Evolutionary conservation across 352 stramenopile species (phyloP), one percentile per base, ranked within the genome.

Genomic region (Pythium apleroticum): DNA sequence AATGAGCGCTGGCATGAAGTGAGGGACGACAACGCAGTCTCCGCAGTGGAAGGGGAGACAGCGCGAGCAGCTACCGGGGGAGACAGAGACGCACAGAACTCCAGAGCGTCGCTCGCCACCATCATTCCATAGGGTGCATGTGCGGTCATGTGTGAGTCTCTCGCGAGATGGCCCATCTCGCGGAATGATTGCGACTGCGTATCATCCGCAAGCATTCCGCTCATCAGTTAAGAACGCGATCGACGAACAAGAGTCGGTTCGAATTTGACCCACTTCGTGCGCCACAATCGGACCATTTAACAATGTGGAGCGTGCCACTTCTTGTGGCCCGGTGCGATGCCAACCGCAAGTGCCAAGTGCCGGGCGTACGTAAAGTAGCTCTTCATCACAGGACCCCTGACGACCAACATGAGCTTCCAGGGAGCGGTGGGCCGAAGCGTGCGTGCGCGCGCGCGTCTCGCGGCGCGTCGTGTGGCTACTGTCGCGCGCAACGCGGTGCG

Each of bases 351-450:
- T 50, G 43, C 39, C 10, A 24, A 49, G 41, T 25, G 41, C 30
- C 17, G n/a, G n/a, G 27, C 43, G 43, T 2, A 19, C 43, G 43
- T 14, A 28, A 50, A 50, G 43, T 50, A 50, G 43, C 43, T 50
- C 43, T 50, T 30, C 43, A 28, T 50, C 43, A 25, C 43, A 22
- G 22, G 9, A 25, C 41, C n/a, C 41, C 41, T 25, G 19, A 49
- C 41, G 43, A 50, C n/a, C 43, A 28, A 19, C 27, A 89, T 89
- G 77, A 86, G 73, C 68, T 83, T 87, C 71, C 80, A 86, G 55
- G 76, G 61, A 53, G 52, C 64, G 20, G 57, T 89, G 1, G 60
- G 66, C 20, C 72, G 72, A 39, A 76, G 54, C 58, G 63, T 78
- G 52, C 80, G 80, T 30, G 59, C 64, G 62, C 70, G 78, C 55